Percentiles rank a stretch among this genome's conserved stretches.
These are phyloP conservation scores for Magnaporthiopsis incrustans DNA, from an alignment of 2,329 filamentous ascomycete genomes.

Conservation along the genomic window DNA sequence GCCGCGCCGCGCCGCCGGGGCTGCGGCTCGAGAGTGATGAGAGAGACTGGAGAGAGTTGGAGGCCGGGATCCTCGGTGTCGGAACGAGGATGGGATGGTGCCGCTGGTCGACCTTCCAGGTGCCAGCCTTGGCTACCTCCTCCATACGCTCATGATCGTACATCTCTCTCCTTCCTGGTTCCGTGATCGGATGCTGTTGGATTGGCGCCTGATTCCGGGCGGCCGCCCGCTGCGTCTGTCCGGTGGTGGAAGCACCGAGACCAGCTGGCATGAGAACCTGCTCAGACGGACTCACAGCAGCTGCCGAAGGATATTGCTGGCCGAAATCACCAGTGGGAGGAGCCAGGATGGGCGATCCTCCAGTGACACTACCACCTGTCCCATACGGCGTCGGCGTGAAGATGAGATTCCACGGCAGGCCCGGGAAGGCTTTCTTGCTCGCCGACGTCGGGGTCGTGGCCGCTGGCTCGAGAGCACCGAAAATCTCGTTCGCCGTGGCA, in stretches of 20 bases:
- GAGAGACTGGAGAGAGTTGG: neutral
- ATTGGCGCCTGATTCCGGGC: neutral
- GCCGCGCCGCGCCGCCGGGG: neutral
- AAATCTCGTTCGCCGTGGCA: slow-evolving; percentile 40
- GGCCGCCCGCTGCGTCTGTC: neutral
- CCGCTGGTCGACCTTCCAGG: slow-evolving; percentile 1
- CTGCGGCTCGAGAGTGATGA: neutral
- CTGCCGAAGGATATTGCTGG: slow-evolving; percentile 2
- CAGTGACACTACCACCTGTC: neutral
- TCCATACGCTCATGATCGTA: slow-evolving; percentile 5
- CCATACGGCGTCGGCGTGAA: slow-evolving; percentile 13
- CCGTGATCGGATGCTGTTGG: neutral
- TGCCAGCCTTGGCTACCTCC: slow-evolving; percentile 1
- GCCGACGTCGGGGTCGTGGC: slow-evolving; percentile 26
- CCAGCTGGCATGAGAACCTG: neutral
- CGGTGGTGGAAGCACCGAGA: neutral
- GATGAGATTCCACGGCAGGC: slow-evolving; percentile 45
- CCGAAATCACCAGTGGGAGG: neutral
- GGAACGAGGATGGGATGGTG: neutral
- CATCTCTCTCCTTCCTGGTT: neutral
- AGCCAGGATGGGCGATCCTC: slow-evolving; percentile 1
- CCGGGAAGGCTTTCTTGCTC: slow-evolving; percentile 28
- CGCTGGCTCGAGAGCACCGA: slow-evolving; percentile 30
- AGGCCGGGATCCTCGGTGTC: neutral
- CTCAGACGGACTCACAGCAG: neutral